Evolutionary conservation across 257 asterid genomes (phyloP).

Genomic region (Rhazya stricta): DNA sequence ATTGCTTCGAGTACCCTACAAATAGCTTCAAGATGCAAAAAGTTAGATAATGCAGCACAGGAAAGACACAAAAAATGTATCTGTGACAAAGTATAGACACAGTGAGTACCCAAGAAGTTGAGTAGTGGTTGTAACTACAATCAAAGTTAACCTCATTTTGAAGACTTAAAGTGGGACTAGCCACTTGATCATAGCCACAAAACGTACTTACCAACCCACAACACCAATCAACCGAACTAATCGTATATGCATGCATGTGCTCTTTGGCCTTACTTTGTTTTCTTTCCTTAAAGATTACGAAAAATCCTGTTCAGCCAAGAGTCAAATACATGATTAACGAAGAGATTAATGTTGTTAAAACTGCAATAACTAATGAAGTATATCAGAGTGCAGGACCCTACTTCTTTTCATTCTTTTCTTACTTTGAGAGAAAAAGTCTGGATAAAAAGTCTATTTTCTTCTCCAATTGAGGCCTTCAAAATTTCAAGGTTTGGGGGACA

Average conservation of each 20-base stretch:
- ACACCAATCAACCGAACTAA: not conserved
- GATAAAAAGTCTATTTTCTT: conserved; percentile 16
- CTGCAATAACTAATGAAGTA: not conserved
- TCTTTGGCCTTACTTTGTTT: not conserved
- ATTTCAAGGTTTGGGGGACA: not conserved
- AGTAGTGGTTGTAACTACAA: conserved; percentile 36
- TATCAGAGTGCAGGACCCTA: not conserved
- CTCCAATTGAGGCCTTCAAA: not conserved
- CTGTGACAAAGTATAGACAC: not conserved
- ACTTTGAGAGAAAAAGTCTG: conserved; percentile 16
- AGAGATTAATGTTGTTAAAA: no score
- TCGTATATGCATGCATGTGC: conserved; percentile 10
- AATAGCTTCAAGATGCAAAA: conserved; percentile 11
- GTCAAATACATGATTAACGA: no score
- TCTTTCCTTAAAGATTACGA: not conserved
- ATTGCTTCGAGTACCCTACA: conserved; percentile 14
- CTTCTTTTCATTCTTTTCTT: conserved; percentile 6
- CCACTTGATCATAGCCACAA: not conserved
- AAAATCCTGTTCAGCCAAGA: no score
- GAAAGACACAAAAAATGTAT: not conserved
- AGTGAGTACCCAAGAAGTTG: conserved; percentile 24
- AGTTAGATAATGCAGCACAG: not conserved
- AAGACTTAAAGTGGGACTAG: not conserved
- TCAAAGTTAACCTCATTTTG: not conserved
- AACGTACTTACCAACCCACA: not conserved